Evolutionary conservation across 2,329 filamentous ascomycete species (phyloP).

Genomic region (Alternaria dauci): DNA sequence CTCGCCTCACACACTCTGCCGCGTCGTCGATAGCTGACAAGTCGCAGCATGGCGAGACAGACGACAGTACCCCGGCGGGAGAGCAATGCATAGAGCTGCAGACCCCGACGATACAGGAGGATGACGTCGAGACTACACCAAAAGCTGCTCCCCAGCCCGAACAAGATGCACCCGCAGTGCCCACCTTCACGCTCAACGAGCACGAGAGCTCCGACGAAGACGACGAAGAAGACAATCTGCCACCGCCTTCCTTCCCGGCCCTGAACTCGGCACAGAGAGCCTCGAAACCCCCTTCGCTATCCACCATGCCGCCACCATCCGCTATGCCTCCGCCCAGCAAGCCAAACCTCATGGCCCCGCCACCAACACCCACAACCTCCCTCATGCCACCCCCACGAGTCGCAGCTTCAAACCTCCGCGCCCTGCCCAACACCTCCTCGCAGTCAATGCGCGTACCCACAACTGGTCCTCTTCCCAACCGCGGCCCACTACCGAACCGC

Average conservation of each 20-base stretch:
- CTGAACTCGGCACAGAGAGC: constrained; percentile 58
- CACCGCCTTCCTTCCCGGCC: constrained; percentile 56
- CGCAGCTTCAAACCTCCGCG: constrained; percentile 48
- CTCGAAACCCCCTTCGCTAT: constrained; percentile 30
- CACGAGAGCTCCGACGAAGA: constrained; percentile 42
- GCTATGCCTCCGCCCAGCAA: constrained; percentile 26
- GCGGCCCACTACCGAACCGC: constrained; percentile 53
- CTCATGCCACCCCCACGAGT: constrained; percentile 50
- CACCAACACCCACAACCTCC: constrained; percentile 37
- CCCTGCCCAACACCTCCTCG: constrained; percentile 35
- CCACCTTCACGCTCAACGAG: constrained; percentile 50
- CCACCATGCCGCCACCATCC: constrained; percentile 26
- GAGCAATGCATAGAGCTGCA: constrained; percentile 14
- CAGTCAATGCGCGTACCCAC: constrained; percentile 52
- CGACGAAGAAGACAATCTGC: constrained; percentile 44
- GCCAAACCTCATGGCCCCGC: constrained; percentile 47
- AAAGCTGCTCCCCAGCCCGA: constrained; percentile 35
- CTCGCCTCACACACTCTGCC: constrained; percentile 16
- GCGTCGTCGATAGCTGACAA: constrained; percentile 23
- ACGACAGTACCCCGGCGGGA: constrained; percentile 18
- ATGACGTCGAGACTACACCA: constrained; percentile 38
- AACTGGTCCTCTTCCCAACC: constrained; percentile 60
- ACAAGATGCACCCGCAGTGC: constrained; percentile 33
- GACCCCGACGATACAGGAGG: constrained; percentile 13
- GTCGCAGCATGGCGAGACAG: constrained; percentile 25